Evolutionary conservation across 179 eudicot species (phyloP), one percentile per base, ranked within the genome.

Genomic region (Beta macrorhiza): DNA sequence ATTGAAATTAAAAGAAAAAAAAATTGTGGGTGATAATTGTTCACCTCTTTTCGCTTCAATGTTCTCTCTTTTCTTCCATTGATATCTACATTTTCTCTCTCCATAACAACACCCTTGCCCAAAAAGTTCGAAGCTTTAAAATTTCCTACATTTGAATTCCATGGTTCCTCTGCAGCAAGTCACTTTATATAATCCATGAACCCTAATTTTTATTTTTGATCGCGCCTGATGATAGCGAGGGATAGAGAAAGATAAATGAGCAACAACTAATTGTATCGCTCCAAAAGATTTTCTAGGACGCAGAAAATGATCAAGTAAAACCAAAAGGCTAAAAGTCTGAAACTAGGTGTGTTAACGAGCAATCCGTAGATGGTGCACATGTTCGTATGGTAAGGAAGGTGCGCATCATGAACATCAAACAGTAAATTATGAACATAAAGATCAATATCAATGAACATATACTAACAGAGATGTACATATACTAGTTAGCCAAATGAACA

Each of bases 31-130:
- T 52, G 44, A 59, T 22, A 70, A 73, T 76, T 61, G 25, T 42
- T 74, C 20, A 85, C 87, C 84, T 70, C 75, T 79, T 85, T 85
- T 6, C 87, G 79, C 63, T 56, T 85, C 14, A 12, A 7, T 73
- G 86, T 72, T 74, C 75, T 75, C 15, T 56, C 74, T 58, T 55
- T 82, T 9, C 70, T 85, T 61, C 75, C 16, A 57, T 68, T 56
- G 5, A 32, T 74, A n/a, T 64, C 78, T 52, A 57, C 51, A 65
- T 72, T 32, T 1, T 65, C 76, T 15, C 2, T 75, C 58, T 81
- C 79, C 86, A 84, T 84, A 56, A 57, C 22, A 73, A 13, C 9
- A 19, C 55, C 25, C 64, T 14, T 29, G 16, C 56, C 53, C 52
- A 49, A 49, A 42, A 47, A 61, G 19, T 45, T 8, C 74, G 53